Conservation (phyloP, 768 basidiomycete species). For the Mycena sanguinolenta region DNA sequence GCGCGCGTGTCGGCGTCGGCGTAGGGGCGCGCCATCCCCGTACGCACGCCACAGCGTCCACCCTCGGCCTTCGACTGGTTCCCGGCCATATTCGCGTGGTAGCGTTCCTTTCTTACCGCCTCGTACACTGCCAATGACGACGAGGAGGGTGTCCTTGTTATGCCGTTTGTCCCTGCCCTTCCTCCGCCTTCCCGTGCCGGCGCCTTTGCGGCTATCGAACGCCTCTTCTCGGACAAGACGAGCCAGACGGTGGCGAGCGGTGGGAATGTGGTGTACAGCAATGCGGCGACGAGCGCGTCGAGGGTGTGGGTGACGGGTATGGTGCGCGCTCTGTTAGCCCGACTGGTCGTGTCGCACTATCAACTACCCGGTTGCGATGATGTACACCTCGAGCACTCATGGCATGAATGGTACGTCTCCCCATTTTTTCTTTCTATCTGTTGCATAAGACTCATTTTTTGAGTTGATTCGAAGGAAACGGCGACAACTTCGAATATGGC, state of each 20-base stretch:
- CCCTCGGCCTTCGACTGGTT: constrained; percentile 53
- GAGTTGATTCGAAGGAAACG: no score
- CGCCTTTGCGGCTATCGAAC: constrained; percentile 11
- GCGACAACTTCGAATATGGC: neutral
- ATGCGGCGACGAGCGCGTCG: no score
- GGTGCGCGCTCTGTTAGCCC: constrained; percentile 13
- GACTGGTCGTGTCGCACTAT: neutral
- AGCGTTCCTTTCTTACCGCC: constrained; percentile 50
- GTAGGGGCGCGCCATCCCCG: constrained; percentile 53
- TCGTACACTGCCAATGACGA: constrained; percentile 40
- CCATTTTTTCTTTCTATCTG: no score
- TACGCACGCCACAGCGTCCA: constrained; percentile 51
- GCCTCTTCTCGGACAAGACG: constrained; percentile 19
- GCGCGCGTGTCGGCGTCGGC: constrained; percentile 65
- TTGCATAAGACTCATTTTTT: no score
- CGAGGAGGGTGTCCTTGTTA: constrained; percentile 45
- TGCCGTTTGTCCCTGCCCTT: constrained; percentile 48
- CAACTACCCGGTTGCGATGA: neutral
- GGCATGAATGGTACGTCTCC: no score
- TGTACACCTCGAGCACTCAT: neutral
- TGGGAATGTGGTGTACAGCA: no score
- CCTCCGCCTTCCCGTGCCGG: constrained; percentile 41
- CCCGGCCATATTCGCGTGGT: constrained; percentile 49
- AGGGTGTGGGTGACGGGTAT: constrained; percentile 30
- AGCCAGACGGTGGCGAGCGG: no score